These are phyloP conservation scores for Fraxinus excelsior DNA, from an alignment of 257 asterid species.

Conservation along the genomic window DNA sequence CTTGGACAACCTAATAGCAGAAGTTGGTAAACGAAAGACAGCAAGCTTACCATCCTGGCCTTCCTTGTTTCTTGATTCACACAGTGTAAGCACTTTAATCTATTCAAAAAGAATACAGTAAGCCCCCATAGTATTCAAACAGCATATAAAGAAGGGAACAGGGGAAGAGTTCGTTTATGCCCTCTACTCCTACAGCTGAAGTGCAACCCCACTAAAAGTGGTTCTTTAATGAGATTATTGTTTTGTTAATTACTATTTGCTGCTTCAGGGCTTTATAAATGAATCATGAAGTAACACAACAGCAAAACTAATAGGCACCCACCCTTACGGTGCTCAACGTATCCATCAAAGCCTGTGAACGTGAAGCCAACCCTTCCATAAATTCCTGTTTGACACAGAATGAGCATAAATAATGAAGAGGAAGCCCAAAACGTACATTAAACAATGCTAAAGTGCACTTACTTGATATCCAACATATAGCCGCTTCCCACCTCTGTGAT, in stretches of 20 bases:
- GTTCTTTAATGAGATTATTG: neutral
- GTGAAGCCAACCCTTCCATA: conserved; percentile 73
- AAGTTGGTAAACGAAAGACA: neutral
- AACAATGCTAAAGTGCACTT: conserved; percentile 16
- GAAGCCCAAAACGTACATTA: conserved; percentile 6
- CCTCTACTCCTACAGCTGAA: neutral
- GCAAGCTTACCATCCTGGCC: conserved; percentile 50
- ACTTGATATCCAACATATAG: conserved; percentile 88
- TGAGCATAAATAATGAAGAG: conserved; percentile 22
- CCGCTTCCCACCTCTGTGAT: conserved; percentile 97
- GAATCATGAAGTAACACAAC: neutral
- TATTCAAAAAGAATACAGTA: conserved; percentile 36
- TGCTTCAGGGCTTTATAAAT: neutral
- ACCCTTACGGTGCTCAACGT: conserved; percentile 64
- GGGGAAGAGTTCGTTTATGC: neutral
- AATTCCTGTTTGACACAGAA: conserved; percentile 63
- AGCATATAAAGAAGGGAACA: neutral
- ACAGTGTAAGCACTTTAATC: conserved; percentile 88
- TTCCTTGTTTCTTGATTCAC: conserved; percentile 63
- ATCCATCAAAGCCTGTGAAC: conserved; percentile 65
- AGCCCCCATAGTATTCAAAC: conserved; percentile 4
- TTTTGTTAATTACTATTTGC: neutral
- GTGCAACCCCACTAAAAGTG: neutral
- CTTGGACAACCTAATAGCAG: conserved; percentile 11
- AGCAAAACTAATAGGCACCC: conserved; percentile 15